phyloP scores from a whole-genome alignment of 2,329 filamentous ascomycete genomes.

The Sporothrix inflata region DNA sequence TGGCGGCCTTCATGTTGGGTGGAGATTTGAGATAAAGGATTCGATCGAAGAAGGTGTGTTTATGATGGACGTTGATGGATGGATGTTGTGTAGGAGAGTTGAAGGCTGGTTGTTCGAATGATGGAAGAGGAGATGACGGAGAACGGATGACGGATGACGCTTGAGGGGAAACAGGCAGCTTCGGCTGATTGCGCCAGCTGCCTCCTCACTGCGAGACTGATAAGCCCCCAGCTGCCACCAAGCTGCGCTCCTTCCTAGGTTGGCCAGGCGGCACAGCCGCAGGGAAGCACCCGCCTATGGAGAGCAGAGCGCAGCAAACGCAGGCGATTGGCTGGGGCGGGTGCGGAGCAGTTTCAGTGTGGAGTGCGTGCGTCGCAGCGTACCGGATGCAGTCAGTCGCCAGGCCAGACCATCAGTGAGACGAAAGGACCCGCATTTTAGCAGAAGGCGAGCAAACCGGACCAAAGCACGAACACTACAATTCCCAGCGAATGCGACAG shows the following conservation, averaged over 20 bases:
- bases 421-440: not conserved
- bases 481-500: too few relatives aligned
- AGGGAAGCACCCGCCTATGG: not conserved
- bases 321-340: not conserved
- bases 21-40: too few relatives aligned
- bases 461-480: not conserved
- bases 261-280: constrained; percentile 13
- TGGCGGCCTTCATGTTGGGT: constrained; percentile 55
- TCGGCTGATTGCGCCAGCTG: constrained; percentile 3
- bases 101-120: not conserved
- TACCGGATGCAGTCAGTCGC: constrained; percentile 6
- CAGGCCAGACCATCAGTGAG: too few relatives aligned
- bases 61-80: not conserved
- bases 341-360: not conserved
- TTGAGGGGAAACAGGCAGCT: constrained; percentile 18
- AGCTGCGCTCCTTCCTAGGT: constrained; percentile 15
- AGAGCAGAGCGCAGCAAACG: too few relatives aligned
- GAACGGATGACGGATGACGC: not conserved
- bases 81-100: not conserved
- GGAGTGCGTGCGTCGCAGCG: not conserved
- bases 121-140: not conserved
- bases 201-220: constrained; percentile 6
- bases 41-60: too few relatives aligned
- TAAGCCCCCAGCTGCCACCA: not conserved
- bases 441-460: not conserved